phyloP scores from a whole-genome alignment of 2,329 filamentous ascomycete genomes.

The Aspergillus novoparasiticus region DNA sequence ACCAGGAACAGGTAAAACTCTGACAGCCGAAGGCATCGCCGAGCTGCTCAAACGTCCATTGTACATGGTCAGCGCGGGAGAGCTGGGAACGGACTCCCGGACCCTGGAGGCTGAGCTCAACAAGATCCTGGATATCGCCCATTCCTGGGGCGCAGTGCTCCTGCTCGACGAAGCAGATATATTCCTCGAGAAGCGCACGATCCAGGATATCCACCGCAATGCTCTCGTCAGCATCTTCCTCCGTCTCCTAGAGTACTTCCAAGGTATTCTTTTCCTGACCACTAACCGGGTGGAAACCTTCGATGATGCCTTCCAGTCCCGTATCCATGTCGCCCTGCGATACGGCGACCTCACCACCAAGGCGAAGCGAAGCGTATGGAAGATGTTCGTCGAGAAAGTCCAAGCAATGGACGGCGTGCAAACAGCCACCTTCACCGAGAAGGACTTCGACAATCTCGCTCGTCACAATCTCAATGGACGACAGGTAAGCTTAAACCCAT shows the following conservation, averaged over 20 bases:
- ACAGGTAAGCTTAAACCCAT: conserved; percentile 53
- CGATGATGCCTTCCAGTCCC: conserved; percentile 85
- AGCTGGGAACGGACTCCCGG: conserved; percentile 76
- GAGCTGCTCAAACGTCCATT: conserved; percentile 79
- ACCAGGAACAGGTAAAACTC: conserved; percentile 84
- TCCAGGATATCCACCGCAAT: conserved; percentile 83
- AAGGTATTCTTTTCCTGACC: conserved; percentile 86
- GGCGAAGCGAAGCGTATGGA: conserved; percentile 79
- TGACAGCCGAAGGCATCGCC: conserved; percentile 84
- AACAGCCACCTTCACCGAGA: conserved; percentile 51
- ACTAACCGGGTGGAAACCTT: conserved; percentile 87
- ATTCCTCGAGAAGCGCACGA: conserved; percentile 79
- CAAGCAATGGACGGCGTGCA: conserved; percentile 64
- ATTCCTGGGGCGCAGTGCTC: conserved; percentile 82
- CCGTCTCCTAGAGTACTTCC: conserved; percentile 85
- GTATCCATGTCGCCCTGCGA: conserved; percentile 81
- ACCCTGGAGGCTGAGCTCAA: conserved; percentile 76
- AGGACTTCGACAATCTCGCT: conserved; percentile 68
- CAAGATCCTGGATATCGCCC: conserved; percentile 82
- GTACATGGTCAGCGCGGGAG: conserved; percentile 80
- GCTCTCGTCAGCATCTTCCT: conserved; percentile 86
- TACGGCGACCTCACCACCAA: conserved; percentile 74
- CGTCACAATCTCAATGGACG: conserved; percentile 70
- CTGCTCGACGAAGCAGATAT: conserved; percentile 85
- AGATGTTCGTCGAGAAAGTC: conserved; percentile 78